Conservation (phyloP, 1,139 yeast species). For the Ogataea hybrid region DNA sequence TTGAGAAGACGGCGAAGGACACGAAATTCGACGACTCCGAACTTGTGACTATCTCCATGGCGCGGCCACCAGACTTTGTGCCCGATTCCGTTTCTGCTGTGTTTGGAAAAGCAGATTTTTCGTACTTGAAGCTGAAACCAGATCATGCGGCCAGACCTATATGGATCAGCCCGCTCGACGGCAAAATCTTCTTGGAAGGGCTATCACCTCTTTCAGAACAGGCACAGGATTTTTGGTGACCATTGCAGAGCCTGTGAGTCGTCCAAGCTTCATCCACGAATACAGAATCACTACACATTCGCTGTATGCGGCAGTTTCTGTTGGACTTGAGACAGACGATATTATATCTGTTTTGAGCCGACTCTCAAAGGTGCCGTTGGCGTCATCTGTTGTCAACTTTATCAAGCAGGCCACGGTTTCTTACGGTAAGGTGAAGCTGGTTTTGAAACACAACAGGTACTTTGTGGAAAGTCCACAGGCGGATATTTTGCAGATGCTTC, state of each 20-base stretch:
- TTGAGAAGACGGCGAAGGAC: constrained; percentile 28
- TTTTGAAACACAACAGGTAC: constrained; percentile 89
- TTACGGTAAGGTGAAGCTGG: constrained; percentile 94
- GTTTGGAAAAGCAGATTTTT: constrained; percentile 83
- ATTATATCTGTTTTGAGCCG: constrained; percentile 88
- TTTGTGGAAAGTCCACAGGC: constrained; percentile 97
- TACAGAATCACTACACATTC: constrained; percentile 92
- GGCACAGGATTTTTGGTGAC: constrained; percentile 97
- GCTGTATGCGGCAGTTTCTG: constrained; percentile 96
- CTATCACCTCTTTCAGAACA: constrained; percentile 97
- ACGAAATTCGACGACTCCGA: constrained; percentile 31
- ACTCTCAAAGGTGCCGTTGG: constrained; percentile 92
- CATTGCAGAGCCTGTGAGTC: constrained; percentile 95
- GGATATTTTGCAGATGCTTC: constrained; percentile 86
- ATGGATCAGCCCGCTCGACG: constrained; percentile 95
- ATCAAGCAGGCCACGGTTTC: constrained; percentile 90
- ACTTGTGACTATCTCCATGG: constrained; percentile 40
- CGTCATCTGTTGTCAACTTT: constrained; percentile 79
- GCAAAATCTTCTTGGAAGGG: constrained; percentile 86
- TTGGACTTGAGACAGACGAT: constrained; percentile 93
- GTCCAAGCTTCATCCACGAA: constrained; percentile 96
- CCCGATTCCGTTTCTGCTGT: constrained; percentile 85
- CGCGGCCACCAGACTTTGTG: constrained; percentile 67
- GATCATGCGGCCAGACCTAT: constrained; percentile 94
- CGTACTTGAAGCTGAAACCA: constrained; percentile 82